A percentile compares a stretch with the other conserved stretches of the same genome.
phyloP scores from a whole-genome alignment of 1,284 basidiomycete species.

The Apiotrichum veenhuisii region DNA sequence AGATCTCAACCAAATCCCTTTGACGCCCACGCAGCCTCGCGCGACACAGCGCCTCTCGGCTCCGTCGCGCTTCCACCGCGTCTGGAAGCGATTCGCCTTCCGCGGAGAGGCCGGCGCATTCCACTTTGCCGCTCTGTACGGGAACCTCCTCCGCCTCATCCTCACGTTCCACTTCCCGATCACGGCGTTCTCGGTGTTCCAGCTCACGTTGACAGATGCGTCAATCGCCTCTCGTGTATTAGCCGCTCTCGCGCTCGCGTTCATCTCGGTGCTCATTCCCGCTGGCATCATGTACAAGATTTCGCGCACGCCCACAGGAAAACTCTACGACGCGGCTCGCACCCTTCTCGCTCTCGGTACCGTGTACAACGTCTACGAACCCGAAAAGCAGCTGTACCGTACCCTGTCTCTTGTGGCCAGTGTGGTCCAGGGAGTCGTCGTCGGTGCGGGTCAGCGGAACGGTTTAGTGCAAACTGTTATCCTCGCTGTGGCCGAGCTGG shows the following conservation, averaged over 20 bases:
- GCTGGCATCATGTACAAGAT: constrained; percentile 70
- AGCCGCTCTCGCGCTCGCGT: constrained; percentile 56
- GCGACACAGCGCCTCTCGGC: not conserved
- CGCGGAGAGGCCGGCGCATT: constrained; percentile 50
- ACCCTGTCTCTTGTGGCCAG: constrained; percentile 75
- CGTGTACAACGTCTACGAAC: constrained; percentile 92
- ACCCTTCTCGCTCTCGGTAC: constrained; percentile 87
- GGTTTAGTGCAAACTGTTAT: constrained; percentile 89
- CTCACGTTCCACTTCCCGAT: constrained; percentile 90
- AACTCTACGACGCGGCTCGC: constrained; percentile 89
- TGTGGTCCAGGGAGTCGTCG: constrained; percentile 70
- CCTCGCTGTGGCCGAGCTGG: constrained; percentile 78
- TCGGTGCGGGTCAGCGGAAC: constrained; percentile 82
- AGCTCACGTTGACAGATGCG: constrained; percentile 65
- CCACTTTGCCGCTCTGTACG: constrained; percentile 53
- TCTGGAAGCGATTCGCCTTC: constrained; percentile 46
- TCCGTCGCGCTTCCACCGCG: constrained; percentile 25
- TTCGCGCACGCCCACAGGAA: constrained; percentile 72
- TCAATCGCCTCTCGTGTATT: constrained; percentile 48
- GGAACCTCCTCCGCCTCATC: constrained; percentile 84
- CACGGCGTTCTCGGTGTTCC: constrained; percentile 83
- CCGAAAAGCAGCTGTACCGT: constrained; percentile 85
- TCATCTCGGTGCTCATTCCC: constrained; percentile 76
- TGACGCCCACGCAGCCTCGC: constrained; percentile 4
- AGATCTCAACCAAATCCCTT: constrained; percentile 9